These are phyloP conservation scores for Botrytis fabae DNA, from an alignment of 2,329 filamentous ascomycete genomes.

Conservation along the genomic window DNA sequence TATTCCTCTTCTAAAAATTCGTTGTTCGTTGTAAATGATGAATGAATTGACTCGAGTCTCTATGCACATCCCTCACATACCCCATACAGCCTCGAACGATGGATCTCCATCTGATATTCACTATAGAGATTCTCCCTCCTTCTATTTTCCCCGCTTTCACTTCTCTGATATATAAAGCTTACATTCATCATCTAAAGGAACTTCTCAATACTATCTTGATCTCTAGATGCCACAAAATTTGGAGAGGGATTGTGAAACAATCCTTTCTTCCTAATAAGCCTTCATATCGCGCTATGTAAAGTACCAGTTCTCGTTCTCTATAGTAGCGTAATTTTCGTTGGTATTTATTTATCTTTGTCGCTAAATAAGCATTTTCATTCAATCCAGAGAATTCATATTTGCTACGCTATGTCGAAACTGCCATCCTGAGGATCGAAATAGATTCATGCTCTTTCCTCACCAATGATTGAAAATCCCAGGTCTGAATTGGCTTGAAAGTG, in stretches of 20 bases:
- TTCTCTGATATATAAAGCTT: background rate
- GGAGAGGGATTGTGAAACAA: too few relatives aligned
- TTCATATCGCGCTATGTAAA: rapidly evolving
- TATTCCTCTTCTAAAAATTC: background rate
- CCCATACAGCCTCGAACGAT: background rate
- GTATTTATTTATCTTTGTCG: too few relatives aligned
- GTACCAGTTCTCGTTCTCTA: background rate
- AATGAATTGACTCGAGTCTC: rapidly evolving
- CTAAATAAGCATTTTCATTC: too few relatives aligned
- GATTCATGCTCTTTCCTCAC: too few relatives aligned
- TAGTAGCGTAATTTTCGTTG: too few relatives aligned
- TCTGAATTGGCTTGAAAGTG: background rate
- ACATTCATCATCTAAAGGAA: background rate
- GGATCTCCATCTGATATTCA: background rate
- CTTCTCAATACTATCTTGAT: too few relatives aligned
- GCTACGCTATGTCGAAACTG: too few relatives aligned
- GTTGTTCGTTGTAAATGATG: background rate
- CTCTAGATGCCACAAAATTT: too few relatives aligned
- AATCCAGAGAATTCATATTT: too few relatives aligned
- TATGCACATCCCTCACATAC: background rate
- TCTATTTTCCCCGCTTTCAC: background rate
- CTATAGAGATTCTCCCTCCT: background rate
- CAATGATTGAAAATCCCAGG: too few relatives aligned
- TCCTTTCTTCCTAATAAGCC: background rate
- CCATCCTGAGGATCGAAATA: too few relatives aligned